Percentiles rank a stretch among this genome's conserved stretches.
Evolutionary conservation across 2,329 filamentous ascomycete species (phyloP).

Genomic region (Dichotomopilus funicola): DNA sequence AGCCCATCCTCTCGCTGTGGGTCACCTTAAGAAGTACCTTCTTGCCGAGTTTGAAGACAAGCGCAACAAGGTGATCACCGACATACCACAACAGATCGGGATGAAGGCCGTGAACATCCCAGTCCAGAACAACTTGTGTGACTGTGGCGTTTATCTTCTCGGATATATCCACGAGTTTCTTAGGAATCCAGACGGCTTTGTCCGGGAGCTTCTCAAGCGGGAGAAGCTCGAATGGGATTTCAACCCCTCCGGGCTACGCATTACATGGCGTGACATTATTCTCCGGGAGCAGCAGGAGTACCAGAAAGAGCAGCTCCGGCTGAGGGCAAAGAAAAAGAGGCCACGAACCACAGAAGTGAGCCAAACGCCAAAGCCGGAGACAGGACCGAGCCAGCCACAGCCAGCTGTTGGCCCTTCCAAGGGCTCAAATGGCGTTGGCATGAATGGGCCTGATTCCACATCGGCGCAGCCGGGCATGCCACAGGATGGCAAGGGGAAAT

Average conservation of each 20-base stretch:
- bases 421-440: no score
- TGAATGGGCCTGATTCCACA: no score
- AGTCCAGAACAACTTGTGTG: conserved; percentile 73
- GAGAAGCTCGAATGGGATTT: conserved; percentile 48
- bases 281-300: conserved; percentile 57
- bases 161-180: conserved; percentile 82
- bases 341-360: background rate
- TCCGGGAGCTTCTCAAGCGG: conserved; percentile 57
- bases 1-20: conserved; percentile 57
- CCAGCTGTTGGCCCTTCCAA: no score
- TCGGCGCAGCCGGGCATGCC: no score
- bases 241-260: conserved; percentile 53
- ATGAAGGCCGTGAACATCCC: conserved; percentile 73
- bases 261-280: conserved; percentile 59
- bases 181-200: conserved; percentile 63
- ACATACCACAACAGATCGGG: conserved; percentile 32
- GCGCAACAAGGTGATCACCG: conserved; percentile 36
- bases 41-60: conserved; percentile 63
- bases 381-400: background rate
- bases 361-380: conserved; percentile 18
- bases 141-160: conserved; percentile 83
- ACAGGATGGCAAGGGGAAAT: no score
- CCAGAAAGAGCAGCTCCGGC: conserved; percentile 36
- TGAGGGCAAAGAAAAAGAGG: conserved; percentile 24
- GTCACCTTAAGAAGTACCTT: conserved; percentile 69